Base-by-base conservation (phyloP, 2,329 filamentous ascomycete species). In the Fusarium sp. region DNA sequence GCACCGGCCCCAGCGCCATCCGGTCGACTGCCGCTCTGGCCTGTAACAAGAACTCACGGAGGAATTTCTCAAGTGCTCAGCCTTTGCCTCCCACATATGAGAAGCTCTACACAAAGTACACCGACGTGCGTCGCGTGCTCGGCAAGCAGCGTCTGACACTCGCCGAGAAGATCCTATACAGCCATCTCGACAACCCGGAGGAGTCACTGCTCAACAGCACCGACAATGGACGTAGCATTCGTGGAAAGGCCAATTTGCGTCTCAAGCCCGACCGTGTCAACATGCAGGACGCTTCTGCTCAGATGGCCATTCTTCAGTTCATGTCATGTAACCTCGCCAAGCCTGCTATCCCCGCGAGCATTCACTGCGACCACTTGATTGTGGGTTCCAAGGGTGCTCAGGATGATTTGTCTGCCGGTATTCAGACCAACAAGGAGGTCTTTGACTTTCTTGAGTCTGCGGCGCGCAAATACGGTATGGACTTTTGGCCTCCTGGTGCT, bases 301-400 rank as follows among this genome's bases (percentile, higher is more conserved):
- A 99, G 80, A 99, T 99, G 95, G 95, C 95, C 2, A 81, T 99
- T 65, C 81, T 99, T 69, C 95, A 99, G 78, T 99, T 99, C 83
- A 99, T 99, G 94, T 92, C 91, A 25, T 99, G 95, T 77, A 91
- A 92, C 51, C 84, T 99, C 49, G 90, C 90, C 25, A 87, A 87
- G 57, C 97, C 95, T 3, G 93, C 93, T 9, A 94, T 99, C 45
- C 95, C 95, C 10, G 94, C 95, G 44, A 97, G 93, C 76, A 97
- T 98, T 69, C 95, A 99, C 80, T 99, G 95, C 78, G 95, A 99
- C 80, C 95, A 99, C 77, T 89, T 99, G 88, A 98, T 99, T 78
- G 94, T 98, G 27, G 95, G 94, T 53, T 89, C 96, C 78, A 90
- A 88, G 73, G 95, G 95, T 56, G 95, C 94, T 32, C 89, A 94